Conservation (phyloP, 2,329 filamentous ascomycete genomes). For the Phyllosticta capitalensis region DNA sequence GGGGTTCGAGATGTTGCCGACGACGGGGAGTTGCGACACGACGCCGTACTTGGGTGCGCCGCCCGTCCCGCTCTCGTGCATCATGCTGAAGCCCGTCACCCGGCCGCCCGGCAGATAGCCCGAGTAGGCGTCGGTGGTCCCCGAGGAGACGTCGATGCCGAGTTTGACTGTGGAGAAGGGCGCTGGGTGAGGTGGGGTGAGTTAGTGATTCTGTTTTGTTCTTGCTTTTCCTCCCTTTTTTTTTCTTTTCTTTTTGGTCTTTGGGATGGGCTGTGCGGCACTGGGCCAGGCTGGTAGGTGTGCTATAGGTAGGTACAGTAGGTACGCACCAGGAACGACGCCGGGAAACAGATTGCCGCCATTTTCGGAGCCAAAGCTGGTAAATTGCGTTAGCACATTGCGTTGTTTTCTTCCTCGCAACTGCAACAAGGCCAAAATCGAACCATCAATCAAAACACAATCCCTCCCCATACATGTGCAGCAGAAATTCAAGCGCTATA, state of each 20-base stretch:
- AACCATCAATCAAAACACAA: too few species aligned
- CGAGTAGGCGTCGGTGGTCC: slow-evolving; percentile 25
- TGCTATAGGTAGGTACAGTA: too few species aligned
- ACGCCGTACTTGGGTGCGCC: slow-evolving; percentile 28
- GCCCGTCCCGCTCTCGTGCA: slow-evolving; percentile 27
- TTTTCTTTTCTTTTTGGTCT: too few species aligned
- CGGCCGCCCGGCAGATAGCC: slow-evolving; percentile 24
- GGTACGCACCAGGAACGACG: slow-evolving; percentile 21
- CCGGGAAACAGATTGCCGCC: slow-evolving; percentile 30
- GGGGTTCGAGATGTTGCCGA: slow-evolving; percentile 36
- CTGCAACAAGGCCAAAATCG: too few species aligned
- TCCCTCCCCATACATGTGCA: too few species aligned
- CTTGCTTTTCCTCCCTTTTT: too few species aligned
- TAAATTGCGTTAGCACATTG: neutral
- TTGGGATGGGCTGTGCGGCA: too few species aligned
- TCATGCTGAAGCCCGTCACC: slow-evolving; percentile 27
- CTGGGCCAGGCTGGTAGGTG: too few species aligned
- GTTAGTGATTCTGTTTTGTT: neutral
- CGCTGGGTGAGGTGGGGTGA: slow-evolving; percentile 12
- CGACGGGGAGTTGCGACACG: slow-evolving; percentile 26
- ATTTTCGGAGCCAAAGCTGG: slow-evolving; percentile 19
- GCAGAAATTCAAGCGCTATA: too few species aligned
- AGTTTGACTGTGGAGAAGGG: slow-evolving; percentile 29
- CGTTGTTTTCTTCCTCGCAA: too few species aligned
- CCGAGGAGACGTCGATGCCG: slow-evolving; percentile 24